Evolutionary conservation across 2,329 filamentous ascomycete species (phyloP), one percentile per base, ranked within the genome.

Genomic region (Scorias spongiosa): DNA sequence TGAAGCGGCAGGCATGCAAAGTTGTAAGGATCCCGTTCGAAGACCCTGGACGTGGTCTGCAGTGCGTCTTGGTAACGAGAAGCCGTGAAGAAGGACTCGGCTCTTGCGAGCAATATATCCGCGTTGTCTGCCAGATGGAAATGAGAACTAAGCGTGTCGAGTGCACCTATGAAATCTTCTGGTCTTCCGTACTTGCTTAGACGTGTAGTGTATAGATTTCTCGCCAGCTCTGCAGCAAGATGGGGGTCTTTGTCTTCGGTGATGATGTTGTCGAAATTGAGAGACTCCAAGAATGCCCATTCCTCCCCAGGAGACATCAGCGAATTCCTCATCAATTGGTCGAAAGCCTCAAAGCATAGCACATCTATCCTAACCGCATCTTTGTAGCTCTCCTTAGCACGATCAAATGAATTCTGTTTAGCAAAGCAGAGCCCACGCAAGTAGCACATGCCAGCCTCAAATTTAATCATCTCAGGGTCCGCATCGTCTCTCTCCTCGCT

Each of bases 361-460:
- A 96, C 88, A 59, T 98, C 91, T 57, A 98, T 95, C 48, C 84
- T 79, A 39, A 96, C 87, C 2, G 91, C 91, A 56, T 93, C 86
- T 67, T 95, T 96, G 72, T 96, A 98, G 66, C 91, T 96, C 56
- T 96, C 88, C 62, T 95, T 95, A 42, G 91, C 91, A 29, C 87
- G 80, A 61, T 98, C 91, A 56, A 96, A 96, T 20, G 89, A 84
- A 63, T 96, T 98, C 62, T 94, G 85, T 64, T 94, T 94, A 6
- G 91, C 88, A 60, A 87, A 95, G 69, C 93, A 96, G 41, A 94
- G 74, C 5, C 91, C 91, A 18, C 91, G 75, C 42, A 98, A 68
- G 61, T 93, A 94, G 66, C 91, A 98, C 88, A 98, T 98, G 57
- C 83, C 86, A 0, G 91, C 91, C 65, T 98, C 89, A 55, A 91